Conservation (phyloP, 768 basidiomycete genomes). For the Strobilomyces dryophilus region DNA sequence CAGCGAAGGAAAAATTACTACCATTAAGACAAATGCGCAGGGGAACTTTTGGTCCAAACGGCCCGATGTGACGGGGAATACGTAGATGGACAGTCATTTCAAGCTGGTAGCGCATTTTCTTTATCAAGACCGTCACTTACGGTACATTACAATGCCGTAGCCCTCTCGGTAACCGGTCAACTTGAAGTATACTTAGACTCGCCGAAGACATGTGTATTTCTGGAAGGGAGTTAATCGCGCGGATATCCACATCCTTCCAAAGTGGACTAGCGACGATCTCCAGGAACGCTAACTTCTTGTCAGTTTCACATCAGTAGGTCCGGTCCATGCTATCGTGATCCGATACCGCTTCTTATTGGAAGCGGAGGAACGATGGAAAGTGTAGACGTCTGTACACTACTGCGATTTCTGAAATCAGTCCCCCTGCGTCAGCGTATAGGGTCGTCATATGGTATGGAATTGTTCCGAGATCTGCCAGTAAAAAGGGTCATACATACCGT, state of each 20-base stretch:
- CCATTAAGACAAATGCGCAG: neutral
- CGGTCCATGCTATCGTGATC: slow-evolving; percentile 6
- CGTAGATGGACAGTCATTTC: neutral
- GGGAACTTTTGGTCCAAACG: neutral
- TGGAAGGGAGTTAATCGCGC: slow-evolving; percentile 12
- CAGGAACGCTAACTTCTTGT: slow-evolving; percentile 8
- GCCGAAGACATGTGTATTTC: neutral
- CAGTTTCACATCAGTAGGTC: neutral
- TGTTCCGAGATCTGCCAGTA: slow-evolving; percentile 14
- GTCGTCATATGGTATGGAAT: neutral
- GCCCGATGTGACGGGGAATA: neutral
- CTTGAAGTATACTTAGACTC: neutral
- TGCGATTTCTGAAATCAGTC: neutral
- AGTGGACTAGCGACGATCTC: slow-evolving; percentile 10
- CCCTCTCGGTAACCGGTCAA: neutral
- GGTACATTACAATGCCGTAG: slow-evolving; percentile 10
- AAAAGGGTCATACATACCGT: neutral
- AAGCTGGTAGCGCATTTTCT: slow-evolving; percentile 5
- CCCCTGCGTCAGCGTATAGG: neutral
- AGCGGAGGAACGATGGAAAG: neutral
- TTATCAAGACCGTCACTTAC: neutral
- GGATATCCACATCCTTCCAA: slow-evolving; percentile 23
- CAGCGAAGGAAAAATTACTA: neutral
- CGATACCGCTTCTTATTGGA: slow-evolving; percentile 8
- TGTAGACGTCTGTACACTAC: neutral